Conservation (phyloP, 345 rosid genomes). For the Melaleuca quinquenervia region DNA sequence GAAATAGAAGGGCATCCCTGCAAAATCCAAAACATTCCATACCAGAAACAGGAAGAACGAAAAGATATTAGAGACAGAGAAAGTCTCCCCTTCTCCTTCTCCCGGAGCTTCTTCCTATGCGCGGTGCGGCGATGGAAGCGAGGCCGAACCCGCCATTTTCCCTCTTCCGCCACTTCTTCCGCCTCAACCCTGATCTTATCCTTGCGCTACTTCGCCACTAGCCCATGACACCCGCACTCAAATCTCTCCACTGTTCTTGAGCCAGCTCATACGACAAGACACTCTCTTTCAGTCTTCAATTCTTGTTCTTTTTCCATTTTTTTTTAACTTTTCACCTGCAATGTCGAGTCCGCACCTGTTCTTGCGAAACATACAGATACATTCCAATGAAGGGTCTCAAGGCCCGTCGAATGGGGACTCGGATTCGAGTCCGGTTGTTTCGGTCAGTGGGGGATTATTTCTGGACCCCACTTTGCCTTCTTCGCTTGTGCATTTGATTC, state of each 20-base stretch:
- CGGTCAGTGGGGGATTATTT: conserved; percentile 34
- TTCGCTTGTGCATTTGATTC: conserved; percentile 13
- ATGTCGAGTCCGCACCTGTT: background rate
- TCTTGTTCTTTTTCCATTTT: background rate
- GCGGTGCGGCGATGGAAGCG: background rate
- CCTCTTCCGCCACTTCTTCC: background rate
- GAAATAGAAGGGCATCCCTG: background rate
- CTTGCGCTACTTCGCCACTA: background rate
- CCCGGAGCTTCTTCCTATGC: background rate
- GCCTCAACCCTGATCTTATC: background rate
- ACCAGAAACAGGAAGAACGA: background rate
- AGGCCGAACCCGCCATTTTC: background rate
- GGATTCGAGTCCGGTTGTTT: conserved; percentile 5
- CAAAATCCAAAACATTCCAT: background rate
- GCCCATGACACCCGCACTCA: background rate
- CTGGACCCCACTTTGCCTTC: conserved; percentile 28
- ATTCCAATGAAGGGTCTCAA: background rate
- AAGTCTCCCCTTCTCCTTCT: background rate
- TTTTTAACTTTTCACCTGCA: background rate
- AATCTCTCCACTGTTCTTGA: background rate
- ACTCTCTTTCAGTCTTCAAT: background rate
- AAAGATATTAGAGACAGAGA: background rate
- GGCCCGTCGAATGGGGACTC: background rate
- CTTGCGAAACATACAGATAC: background rate
- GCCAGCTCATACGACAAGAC: background rate